Evolutionary conservation across 2,329 filamentous ascomycete genomes (phyloP), one percentile per base, ranked within the genome.

Genomic region (Ophiostoma himal-ulmi): DNA sequence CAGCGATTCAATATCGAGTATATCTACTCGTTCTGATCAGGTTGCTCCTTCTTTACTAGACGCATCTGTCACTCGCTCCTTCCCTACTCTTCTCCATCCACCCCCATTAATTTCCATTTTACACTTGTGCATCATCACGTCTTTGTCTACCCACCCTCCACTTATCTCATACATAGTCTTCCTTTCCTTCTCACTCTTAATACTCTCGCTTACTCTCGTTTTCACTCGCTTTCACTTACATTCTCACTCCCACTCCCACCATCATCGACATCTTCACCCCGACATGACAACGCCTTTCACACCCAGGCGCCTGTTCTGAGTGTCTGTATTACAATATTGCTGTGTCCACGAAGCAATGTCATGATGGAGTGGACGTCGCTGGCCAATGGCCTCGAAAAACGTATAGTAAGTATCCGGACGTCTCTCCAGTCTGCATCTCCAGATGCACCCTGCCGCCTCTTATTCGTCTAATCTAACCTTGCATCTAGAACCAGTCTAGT

Each of bases 401-500:
- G 72, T 22, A 26, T 68, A 30, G 68, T 67, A 65, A n/a, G 71
- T 73, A 22, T 13, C 13, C 3, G 13, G 17, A 44, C 41, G 22
- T 26, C 4, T 44, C 11, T 4, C 13, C 11, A 10, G 17, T 20
- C 11, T 10, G 26, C 13, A 34, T 60, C n/a, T 60, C 5, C 36
- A 22, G 22, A 17, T 57, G 13, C 22, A 22, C 39, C 41, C 26
- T 36, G 26, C 26, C 48, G 3, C 17, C 34, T 30, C 36, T 36
- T 17, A 13, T 44, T 62, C 48, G 48, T 14, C 52, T 57, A n/a
- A 30, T 57, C 52, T 64, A n/a, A n/a, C 60, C n/a, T 48, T 30
- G 30, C 30, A 30, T 30, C 44, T 68, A 78, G 76, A 77, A 76
- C 68, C 67, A 77, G 67, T 75, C 73, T 68, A 72, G 75, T 57